Evolutionary conservation across 148 eudicot genomes (phyloP).

Genomic region (Nepenthes mirabilis): DNA sequence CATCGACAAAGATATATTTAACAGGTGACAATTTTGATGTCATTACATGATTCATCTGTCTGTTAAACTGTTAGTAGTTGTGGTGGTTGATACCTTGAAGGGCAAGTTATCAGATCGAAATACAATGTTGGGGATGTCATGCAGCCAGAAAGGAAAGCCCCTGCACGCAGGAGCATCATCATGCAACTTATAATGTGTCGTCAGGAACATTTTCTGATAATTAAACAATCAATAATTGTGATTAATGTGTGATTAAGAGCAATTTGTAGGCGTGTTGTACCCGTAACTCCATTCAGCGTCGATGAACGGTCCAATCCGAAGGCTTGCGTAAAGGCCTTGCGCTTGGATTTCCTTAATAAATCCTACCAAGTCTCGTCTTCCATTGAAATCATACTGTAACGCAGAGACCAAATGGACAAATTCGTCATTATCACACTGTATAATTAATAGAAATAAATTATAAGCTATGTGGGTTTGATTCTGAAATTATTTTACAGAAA

Average conservation of each 20-base stretch:
- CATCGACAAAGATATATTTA: background rate
- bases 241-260: no score
- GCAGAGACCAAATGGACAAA: no score
- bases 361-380: slow-evolving; percentile 42
- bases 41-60: no score
- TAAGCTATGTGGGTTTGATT: no score
- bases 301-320: slow-evolving; percentile 61
- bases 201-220: no score
- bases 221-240: no score
- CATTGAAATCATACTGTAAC: slow-evolving; percentile 56
- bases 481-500: background rate
- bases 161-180: slow-evolving; percentile 10
- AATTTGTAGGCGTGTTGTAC: slow-evolving; percentile 12
- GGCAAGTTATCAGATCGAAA: slow-evolving; percentile 41
- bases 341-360: slow-evolving; percentile 53
- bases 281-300: slow-evolving; percentile 64
- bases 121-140: slow-evolving; percentile 32
- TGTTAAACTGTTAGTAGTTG: background rate
- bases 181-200: slow-evolving; percentile 1
- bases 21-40: background rate
- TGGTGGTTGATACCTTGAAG: slow-evolving; percentile 22
- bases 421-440: no score
- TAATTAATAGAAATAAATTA: no score
- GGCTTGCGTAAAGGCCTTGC: slow-evolving; percentile 48
- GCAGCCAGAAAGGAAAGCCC: slow-evolving; percentile 53